Evolutionary conservation across 352 stramenopile genomes (phyloP), one percentile per base, ranked within the genome.

Genomic region (Phytophthora pluvialis): DNA sequence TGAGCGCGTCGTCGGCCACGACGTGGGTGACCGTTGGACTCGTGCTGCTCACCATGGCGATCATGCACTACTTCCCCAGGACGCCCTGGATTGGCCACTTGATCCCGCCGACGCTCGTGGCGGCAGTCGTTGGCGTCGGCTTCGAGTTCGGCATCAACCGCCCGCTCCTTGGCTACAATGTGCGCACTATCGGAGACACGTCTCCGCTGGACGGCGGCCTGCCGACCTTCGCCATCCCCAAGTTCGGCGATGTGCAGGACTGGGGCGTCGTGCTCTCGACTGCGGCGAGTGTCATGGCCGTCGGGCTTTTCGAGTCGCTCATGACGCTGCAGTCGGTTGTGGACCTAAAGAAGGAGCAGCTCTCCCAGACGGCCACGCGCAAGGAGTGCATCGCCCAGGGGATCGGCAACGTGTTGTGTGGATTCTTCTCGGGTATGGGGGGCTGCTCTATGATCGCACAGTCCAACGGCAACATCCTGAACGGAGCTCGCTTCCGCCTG

Each of bases 381-480:
- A 81, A 89, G 38, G 90, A 98, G 74, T 94, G 86, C 42, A 76
- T 97, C 38, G 91, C 89, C 1, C 88, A 97, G 64, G 94, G 94
- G 12, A 69, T 97, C 40, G 95, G 88, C 18, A 98, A 98, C 67
- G 57, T 98, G n/a, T 63, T 98, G 29, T 90, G 80, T 55, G 94
- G 94, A 9, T 73, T 98, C 6, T 98, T 97, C 29, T 90, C 91
- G 9, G 92, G 89, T 36, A 98, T 98, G 83, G 96, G 94, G 54
- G 95, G 95, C 29, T 98, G 94, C 67, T 97, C 93, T 8, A 94
- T 98, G 61, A 97, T 99, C 48, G 96, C 94, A 4, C 96, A 97
- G 78, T 96, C 88, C 1, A 96, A 88, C 11, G 90, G 93, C 36
- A 97, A 97, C 56, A 81, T 97, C 33, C 65, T 95, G 47, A 96